phyloP scores from a whole-genome alignment of 257 asterid genomes.

The Solanum megistacrolobum region DNA sequence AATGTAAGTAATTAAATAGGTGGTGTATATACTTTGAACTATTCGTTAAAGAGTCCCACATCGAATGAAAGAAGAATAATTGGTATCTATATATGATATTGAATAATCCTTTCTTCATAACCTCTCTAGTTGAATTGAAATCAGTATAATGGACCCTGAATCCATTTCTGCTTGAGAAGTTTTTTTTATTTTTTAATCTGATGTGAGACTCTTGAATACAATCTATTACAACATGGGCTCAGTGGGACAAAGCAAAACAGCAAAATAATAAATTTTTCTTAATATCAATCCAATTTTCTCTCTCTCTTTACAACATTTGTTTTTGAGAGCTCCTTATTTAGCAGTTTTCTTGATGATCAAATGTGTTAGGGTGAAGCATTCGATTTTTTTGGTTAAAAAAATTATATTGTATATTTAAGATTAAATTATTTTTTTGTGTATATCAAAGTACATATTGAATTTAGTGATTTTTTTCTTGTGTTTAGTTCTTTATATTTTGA shows the following conservation, averaged over 20 bases:
- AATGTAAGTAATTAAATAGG: neutral
- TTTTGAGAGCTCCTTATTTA: neutral
- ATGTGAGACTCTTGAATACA: neutral
- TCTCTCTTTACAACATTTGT: neutral
- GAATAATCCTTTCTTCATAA: neutral
- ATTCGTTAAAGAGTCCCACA: neutral
- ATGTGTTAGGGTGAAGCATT: neutral
- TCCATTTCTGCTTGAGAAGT: neutral
- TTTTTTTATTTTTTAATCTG: neutral
- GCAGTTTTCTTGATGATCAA: neutral
- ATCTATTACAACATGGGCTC: neutral
- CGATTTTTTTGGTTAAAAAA: neutral
- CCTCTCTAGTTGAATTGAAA: fast-evolving
- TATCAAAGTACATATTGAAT: neutral
- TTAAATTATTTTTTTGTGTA: neutral
- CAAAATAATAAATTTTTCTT: neutral
- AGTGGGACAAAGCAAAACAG: neutral
- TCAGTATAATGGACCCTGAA: neutral
- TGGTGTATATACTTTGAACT: neutral
- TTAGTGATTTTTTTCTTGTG: neutral
- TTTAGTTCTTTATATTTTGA: neutral
- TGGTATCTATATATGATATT: neutral
- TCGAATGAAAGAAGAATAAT: too few relatives aligned
- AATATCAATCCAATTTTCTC: neutral
- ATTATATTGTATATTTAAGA: neutral